Percentiles rank a stretch among this genome's conserved stretches.
phyloP scores from a whole-genome alignment of 139 green algal species.

The Coelastrella sp. region DNA sequence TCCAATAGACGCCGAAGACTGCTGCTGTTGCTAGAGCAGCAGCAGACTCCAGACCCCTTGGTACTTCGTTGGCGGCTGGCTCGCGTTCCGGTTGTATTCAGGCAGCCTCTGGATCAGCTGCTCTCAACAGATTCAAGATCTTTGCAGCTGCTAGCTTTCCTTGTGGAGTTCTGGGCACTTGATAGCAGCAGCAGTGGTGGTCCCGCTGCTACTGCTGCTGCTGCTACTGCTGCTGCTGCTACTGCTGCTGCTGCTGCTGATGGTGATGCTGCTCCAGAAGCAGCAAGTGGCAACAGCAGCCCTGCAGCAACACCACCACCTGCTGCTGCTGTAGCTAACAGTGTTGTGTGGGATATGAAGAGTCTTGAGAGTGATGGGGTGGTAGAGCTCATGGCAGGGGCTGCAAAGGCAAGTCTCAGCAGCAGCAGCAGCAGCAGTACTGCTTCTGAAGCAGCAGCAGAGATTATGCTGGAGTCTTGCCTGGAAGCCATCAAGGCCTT shows the following conservation, averaged over 20 bases:
- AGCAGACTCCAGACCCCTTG: not conserved
- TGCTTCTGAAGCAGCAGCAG: not conserved
- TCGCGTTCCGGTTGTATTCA: not conserved
- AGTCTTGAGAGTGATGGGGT: not conserved
- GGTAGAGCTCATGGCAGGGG: not conserved
- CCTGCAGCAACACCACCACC: too few species aligned
- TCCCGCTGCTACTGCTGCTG: not conserved
- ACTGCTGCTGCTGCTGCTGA: not conserved
- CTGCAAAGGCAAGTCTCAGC: not conserved
- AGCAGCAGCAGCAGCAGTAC: not conserved
- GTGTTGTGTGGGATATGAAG: not conserved
- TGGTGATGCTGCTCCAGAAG: not conserved
- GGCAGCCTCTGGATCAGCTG: not conserved
- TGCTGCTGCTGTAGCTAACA: too few species aligned
- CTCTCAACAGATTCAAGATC: not conserved
- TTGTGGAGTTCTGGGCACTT: not conserved
- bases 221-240: not conserved
- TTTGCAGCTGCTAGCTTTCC: not conserved
- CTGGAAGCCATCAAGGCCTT: not conserved
- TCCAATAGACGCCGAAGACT: not conserved
- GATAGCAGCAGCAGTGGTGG: not conserved
- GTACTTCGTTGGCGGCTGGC: not conserved
- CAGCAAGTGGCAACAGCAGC: not conserved
- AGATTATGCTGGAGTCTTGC: not conserved
- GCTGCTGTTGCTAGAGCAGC: not conserved